These are phyloP conservation scores for Candida pseudocylindracea DNA, from an alignment of 1,139 yeast genomes.

Conservation along the genomic window DNA sequence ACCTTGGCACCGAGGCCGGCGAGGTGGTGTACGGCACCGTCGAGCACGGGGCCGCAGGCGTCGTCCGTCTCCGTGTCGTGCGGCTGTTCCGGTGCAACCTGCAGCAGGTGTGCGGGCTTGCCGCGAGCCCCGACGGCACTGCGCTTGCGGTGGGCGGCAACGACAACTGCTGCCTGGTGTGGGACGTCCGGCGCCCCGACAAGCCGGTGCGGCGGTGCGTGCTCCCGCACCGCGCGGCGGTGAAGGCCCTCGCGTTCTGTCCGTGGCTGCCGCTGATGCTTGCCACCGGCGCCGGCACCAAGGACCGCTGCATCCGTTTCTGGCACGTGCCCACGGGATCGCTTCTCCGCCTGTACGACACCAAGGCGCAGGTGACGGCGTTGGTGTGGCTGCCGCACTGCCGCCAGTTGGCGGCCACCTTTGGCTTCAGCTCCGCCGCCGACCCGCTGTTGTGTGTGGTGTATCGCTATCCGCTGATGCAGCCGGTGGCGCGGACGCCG, in stretches of 20 bases:
- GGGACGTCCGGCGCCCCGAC: constrained; percentile 23
- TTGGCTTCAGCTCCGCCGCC: constrained; percentile 83
- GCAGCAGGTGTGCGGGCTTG: constrained; percentile 91
- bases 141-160: constrained; percentile 87
- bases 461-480: constrained; percentile 90
- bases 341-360: constrained; percentile 56
- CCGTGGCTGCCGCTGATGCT: constrained; percentile 84
- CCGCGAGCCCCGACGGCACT: constrained; percentile 80
- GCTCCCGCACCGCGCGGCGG: constrained; percentile 73
- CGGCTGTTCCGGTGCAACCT: constrained; percentile 39
- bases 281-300: constrained; percentile 96
- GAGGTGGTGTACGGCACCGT: no score
- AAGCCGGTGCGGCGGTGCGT: constrained; percentile 12
- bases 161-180: constrained; percentile 64
- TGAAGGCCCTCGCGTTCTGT: constrained; percentile 54
- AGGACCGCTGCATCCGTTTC: constrained; percentile 72
- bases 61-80: constrained; percentile 63
- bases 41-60: constrained; percentile 44
- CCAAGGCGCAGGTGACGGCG: constrained; percentile 93
- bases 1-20: no score
- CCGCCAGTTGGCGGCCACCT: constrained; percentile 83
- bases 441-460: constrained; percentile 25
- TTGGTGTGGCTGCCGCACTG: constrained; percentile 85
- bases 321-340: constrained; percentile 83
- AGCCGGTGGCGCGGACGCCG: constrained; percentile 46